Evolutionary conservation across 495 filamentous ascomycete genomes (phyloP).

Genomic region (Hypomontagnella submonticulosa): DNA sequence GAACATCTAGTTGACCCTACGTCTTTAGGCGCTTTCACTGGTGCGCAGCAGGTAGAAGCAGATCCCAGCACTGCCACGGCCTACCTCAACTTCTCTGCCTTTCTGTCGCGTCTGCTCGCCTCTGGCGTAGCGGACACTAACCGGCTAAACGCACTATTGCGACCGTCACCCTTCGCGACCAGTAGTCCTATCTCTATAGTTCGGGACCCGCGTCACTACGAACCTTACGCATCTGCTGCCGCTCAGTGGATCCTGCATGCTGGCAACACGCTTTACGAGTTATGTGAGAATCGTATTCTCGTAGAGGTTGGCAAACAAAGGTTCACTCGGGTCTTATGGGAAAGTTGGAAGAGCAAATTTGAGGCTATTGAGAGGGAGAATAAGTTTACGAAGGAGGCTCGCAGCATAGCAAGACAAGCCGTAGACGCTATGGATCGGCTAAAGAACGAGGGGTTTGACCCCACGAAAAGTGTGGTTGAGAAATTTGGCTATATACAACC

Average conservation of each 20-base stretch:
- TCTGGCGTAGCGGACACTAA: neutral
- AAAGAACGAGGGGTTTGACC: neutral
- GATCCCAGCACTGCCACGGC: neutral
- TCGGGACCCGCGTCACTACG: neutral
- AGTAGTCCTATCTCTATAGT: neutral
- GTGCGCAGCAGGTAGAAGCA: neutral
- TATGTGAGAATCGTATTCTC: constrained; percentile 9
- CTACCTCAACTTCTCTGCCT: neutral
- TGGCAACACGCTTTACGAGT: neutral
- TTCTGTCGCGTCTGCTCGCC: neutral
- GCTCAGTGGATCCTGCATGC: neutral
- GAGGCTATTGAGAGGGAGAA: neutral
- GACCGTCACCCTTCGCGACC: neutral
- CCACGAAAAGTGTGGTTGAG: neutral
- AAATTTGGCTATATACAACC: constrained; percentile 8
- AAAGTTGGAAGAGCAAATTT: neutral
- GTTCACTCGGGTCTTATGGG: neutral
- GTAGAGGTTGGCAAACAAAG: constrained; percentile 3
- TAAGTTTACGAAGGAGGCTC: neutral
- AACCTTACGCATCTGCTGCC: neutral
- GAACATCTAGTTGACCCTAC: too few species aligned
- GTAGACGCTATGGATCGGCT: neutral
- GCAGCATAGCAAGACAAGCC: neutral
- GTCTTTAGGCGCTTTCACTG: too few species aligned
- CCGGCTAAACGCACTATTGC: neutral